These are phyloP conservation scores for Candida tetrigidarum DNA, from an alignment of 1,139 yeast genomes.

Conservation along the genomic window DNA sequence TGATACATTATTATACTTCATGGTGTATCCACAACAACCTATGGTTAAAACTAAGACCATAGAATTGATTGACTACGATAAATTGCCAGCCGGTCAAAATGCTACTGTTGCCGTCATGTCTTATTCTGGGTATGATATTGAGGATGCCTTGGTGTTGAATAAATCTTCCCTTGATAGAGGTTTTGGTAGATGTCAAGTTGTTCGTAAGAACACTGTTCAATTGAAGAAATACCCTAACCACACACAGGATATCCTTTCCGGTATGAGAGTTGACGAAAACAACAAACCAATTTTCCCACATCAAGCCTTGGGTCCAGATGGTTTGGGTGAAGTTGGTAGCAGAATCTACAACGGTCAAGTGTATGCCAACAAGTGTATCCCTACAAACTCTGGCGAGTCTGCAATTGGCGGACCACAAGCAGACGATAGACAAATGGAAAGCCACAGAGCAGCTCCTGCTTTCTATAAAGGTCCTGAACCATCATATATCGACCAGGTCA, in stretches of 20 bases:
- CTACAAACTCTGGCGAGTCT: conserved; percentile 82
- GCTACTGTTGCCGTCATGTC: conserved; percentile 99
- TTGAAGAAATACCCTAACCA: conserved; percentile 93
- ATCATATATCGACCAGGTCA: conserved; percentile 92
- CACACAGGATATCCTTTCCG: conserved; percentile 87
- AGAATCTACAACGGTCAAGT: conserved; percentile 91
- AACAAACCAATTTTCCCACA: conserved; percentile 88
- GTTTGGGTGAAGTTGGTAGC: conserved; percentile 96
- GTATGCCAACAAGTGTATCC: conserved; percentile 90
- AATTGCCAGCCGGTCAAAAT: conserved; percentile 98
- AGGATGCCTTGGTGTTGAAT: conserved; percentile 95
- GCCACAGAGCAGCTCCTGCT: conserved; percentile 89
- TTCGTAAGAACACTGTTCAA: conserved; percentile 87
- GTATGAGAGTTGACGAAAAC: conserved; percentile 84
- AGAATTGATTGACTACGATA: conserved; percentile 93
- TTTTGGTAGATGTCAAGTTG: conserved; percentile 97
- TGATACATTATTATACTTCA: conserved; percentile 88
- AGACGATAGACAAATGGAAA: conserved; percentile 39
- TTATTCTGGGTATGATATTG: conserved; percentile 98
- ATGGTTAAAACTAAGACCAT: conserved; percentile 98
- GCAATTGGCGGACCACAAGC: conserved; percentile 52
- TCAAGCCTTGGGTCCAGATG: conserved; percentile 88
- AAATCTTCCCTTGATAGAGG: conserved; percentile 96
- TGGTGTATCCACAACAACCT: conserved; percentile 99
- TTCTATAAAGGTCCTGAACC: conserved; percentile 95